Conservation (phyloP, 2,329 filamentous ascomycete species). For the Elsinoe batatas region DNA sequence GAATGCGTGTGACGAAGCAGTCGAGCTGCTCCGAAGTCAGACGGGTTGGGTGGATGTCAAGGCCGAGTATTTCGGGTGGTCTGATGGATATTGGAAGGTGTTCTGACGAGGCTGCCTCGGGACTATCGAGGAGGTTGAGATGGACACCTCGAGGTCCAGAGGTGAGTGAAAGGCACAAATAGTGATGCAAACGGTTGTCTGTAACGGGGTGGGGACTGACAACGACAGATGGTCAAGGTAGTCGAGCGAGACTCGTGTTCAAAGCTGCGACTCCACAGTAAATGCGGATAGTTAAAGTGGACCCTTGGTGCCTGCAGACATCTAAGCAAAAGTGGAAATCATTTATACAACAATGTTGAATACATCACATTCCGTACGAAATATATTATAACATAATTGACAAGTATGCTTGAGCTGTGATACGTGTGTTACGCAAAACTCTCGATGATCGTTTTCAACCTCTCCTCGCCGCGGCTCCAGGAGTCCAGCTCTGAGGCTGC, state of each 20-base stretch:
- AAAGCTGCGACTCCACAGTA: background rate
- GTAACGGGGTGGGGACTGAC: conserved; percentile 1
- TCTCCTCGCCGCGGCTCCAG: conserved; percentile 29
- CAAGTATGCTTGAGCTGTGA: too few species aligned
- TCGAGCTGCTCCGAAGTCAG: background rate
- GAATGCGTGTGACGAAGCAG: background rate
- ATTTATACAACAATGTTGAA: too few species aligned
- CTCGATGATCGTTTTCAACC: background rate
- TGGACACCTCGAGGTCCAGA: background rate
- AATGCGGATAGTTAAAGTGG: too few species aligned
- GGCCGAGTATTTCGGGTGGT: background rate
- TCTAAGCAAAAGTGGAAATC: too few species aligned
- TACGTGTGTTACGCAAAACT: background rate
- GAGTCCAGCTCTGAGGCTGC: conserved; percentile 39
- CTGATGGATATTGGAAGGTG: background rate
- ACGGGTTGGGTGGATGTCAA: background rate
- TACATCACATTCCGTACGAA: too few species aligned
- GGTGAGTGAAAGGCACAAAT: background rate
- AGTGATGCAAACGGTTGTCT: background rate
- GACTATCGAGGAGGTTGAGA: too few species aligned
- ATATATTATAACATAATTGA: too few species aligned
- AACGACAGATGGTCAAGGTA: background rate
- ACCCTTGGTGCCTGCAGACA: too few species aligned
- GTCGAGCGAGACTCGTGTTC: background rate
- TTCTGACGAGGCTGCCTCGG: background rate